Evolutionary conservation across 352 stramenopile genomes (phyloP), one percentile per base, ranked within the genome.

Genomic region (Globisporangium polare): DNA sequence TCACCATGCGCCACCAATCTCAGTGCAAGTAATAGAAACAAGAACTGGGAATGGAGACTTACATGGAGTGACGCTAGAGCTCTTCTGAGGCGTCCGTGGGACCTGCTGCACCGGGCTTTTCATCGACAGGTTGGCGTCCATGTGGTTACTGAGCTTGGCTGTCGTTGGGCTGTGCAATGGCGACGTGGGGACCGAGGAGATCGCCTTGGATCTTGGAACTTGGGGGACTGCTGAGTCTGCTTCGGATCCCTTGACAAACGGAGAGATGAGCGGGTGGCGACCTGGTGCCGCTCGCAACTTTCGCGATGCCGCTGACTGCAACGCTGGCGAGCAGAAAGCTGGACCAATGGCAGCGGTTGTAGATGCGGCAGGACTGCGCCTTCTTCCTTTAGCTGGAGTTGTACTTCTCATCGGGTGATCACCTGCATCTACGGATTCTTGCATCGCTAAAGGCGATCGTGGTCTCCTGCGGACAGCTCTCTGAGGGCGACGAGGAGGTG

Each of bases 111-210:
- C 53, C 22, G 75, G 76, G 53, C 69, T 83, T 53, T 60, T 65
- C 62, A 85, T 75, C 17, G 72, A 75, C 60, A 85, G 51, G 18
- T 61, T 79, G 35, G 63, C 29, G 31, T 67, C 68, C 59, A 84
- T 73, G 53, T 69, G 69, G 15, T 58, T 63, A 17, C 73, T 77
- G 41, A 85, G 56, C 35, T 58, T 53, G 13, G 70, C 49, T 26
- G 72, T 77, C 9, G 72, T 74, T 24, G 76, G 76, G 63, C 73
- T 85, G 24, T 65, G 57, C 67, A 75, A 74, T 17, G 71, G 71
- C 2, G 72, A 67, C 8, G 66, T 69, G 27, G 59, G 45, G 8
- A 60, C 60, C 5, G 41, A 60, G 20, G 50, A 43, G 24, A 60
- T 60, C 20, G 42, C 51, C 13, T 37, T 60, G 27, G 57, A 50